Conservation (phyloP, 805 yeast species). For the Yarrowia divulgata region DNA sequence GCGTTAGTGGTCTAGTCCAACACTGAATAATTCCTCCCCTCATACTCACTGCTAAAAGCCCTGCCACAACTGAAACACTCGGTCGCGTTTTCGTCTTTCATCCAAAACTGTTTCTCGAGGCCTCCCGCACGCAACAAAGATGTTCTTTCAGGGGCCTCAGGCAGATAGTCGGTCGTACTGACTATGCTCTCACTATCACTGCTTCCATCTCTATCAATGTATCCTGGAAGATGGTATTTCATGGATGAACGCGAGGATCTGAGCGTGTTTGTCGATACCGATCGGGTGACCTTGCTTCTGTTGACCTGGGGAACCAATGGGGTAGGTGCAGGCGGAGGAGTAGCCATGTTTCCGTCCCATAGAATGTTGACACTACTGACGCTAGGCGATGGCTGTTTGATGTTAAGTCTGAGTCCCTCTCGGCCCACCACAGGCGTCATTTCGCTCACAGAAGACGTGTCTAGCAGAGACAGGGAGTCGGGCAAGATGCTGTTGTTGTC, state of each 20-base stretch:
- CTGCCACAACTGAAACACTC: constrained; percentile 86
- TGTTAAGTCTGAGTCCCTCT: constrained; percentile 12
- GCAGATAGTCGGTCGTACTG: constrained; percentile 41
- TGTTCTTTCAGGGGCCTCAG: constrained; percentile 40
- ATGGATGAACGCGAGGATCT: constrained; percentile 29
- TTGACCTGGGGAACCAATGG: constrained; percentile 25
- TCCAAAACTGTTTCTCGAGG: constrained; percentile 85
- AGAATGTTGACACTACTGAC: constrained; percentile 30
- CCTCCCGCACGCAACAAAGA: constrained; percentile 44
- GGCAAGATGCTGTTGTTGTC: constrained; percentile 31
- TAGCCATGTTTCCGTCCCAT: constrained; percentile 34
- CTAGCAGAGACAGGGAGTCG: constrained; percentile 26
- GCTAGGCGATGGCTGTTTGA: constrained; percentile 26
- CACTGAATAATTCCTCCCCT: neutral
- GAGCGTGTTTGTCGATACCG: constrained; percentile 30
- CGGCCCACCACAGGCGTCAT: constrained; percentile 29
- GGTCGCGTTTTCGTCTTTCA: constrained; percentile 90
- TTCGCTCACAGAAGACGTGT: constrained; percentile 32
- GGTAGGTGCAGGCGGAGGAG: constrained; percentile 14
- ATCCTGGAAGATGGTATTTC: constrained; percentile 36
- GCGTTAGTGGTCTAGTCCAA: constrained; percentile 34
- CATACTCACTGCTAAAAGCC: constrained; percentile 57
- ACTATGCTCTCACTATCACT: constrained; percentile 46
- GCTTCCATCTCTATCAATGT: constrained; percentile 42
- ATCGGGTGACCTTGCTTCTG: constrained; percentile 20